A percentile compares a stretch with the other conserved stretches of the same genome.
phyloP scores from a whole-genome alignment of 768 basidiomycete species.

The Nidularia sp. region DNA sequence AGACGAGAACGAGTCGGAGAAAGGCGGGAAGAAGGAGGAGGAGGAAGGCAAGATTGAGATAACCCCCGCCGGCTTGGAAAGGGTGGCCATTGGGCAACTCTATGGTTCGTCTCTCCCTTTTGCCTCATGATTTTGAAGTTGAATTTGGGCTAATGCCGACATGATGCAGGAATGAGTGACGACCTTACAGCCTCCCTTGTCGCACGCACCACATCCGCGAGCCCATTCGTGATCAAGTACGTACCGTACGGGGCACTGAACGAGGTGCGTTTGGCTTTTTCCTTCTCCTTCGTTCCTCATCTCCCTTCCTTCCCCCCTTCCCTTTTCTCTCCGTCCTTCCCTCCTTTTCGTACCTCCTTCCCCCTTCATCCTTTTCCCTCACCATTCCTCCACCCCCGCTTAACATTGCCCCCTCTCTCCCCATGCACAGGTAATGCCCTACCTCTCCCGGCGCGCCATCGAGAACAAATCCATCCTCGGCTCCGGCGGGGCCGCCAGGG shows the following conservation, averaged over 20 bases:
- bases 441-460: constrained; percentile 80
- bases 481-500: constrained; percentile 59
- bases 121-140: not conserved
- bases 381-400: too few relatives aligned
- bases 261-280: constrained; percentile 37
- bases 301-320: not conserved
- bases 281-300: not conserved
- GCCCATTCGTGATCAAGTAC: constrained; percentile 83
- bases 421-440: constrained; percentile 72
- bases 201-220: constrained; percentile 37
- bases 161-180: constrained; percentile 74
- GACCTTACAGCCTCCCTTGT: constrained; percentile 72
- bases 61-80: constrained; percentile 51
- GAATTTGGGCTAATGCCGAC: not conserved
- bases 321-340: too few relatives aligned
- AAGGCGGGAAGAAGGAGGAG: not conserved
- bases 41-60: constrained; percentile 29
- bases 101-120: constrained; percentile 51
- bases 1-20: too few relatives aligned
- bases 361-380: too few relatives aligned
- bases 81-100: constrained; percentile 75
- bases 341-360: too few relatives aligned
- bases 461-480: constrained; percentile 92
- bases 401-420: too few relatives aligned
- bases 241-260: constrained; percentile 72